A percentile compares a stretch with the other conserved stretches of the same genome.
phyloP scores from a whole-genome alignment of 768 basidiomycete species.

The Gloeostereum incarnatum region DNA sequence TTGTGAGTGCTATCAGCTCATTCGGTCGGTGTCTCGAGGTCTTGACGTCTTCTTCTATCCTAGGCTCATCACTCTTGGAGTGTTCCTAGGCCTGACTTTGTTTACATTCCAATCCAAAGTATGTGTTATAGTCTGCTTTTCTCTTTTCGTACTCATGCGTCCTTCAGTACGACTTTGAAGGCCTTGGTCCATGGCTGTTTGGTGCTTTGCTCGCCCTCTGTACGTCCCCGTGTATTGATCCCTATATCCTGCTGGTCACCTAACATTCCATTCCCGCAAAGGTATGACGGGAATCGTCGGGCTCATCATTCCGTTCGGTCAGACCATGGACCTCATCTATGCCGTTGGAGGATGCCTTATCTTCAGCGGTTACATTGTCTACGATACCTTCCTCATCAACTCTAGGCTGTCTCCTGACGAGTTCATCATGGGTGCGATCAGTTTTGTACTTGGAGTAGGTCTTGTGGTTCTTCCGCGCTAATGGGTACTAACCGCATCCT shows the following conservation, averaged over 20 bases:
- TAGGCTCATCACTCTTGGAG: slow-evolving; percentile 81
- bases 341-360: slow-evolving; percentile 71
- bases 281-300: slow-evolving; percentile 79
- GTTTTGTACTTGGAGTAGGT: slow-evolving; percentile 91
- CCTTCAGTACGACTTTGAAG: slow-evolving; percentile 83
- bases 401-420: slow-evolving; percentile 87
- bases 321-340: slow-evolving; percentile 74
- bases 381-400: slow-evolving; percentile 88
- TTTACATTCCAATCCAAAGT: slow-evolving; percentile 96
- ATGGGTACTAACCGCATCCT: no score
- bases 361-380: slow-evolving; percentile 87
- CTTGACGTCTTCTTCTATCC: slow-evolving; percentile 3
- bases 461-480: not conserved
- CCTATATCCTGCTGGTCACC: not conserved
- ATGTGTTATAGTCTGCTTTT: slow-evolving; percentile 8
- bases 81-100: slow-evolving; percentile 88
- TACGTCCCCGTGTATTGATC: slow-evolving; percentile 21
- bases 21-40: not conserved
- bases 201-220: slow-evolving; percentile 73
- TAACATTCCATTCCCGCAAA: slow-evolving; percentile 15
- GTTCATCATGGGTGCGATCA: slow-evolving; percentile 83
- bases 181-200: slow-evolving; percentile 87
- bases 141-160: slow-evolving; percentile 1
- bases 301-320: slow-evolving; percentile 79
- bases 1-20: slow-evolving; percentile 35